Conservation (phyloP, 495 filamentous ascomycete species). For the Hyaloscypha bicolor region DNA sequence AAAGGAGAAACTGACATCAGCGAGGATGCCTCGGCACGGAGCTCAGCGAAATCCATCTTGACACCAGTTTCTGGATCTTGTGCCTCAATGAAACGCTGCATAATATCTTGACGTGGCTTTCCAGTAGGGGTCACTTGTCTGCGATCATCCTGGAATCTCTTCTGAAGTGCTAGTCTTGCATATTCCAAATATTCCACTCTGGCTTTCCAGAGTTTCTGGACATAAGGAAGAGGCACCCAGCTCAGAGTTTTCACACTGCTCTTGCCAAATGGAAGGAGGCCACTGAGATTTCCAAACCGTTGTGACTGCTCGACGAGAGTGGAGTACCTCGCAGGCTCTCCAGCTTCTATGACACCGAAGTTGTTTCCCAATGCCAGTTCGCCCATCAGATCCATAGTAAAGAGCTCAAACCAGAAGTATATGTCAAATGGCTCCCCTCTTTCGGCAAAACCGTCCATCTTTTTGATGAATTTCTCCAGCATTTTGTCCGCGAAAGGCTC, state of each 20-base stretch:
- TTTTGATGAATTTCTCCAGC: constrained; percentile 16
- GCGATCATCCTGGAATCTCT: constrained; percentile 17
- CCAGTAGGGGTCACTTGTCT: neutral
- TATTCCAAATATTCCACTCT: constrained; percentile 17
- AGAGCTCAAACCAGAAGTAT: constrained; percentile 24
- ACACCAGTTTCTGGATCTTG: constrained; percentile 16
- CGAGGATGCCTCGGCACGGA: constrained; percentile 17
- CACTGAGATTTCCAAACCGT: constrained; percentile 15
- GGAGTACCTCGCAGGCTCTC: constrained; percentile 20
- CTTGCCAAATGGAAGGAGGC: constrained; percentile 19
- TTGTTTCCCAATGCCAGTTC: constrained; percentile 18
- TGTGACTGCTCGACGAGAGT: constrained; percentile 17
- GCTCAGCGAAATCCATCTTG: constrained; percentile 19
- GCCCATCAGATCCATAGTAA: constrained; percentile 22
- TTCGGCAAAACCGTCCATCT: constrained; percentile 18
- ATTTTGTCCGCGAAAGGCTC: constrained; percentile 20
- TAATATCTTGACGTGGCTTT: constrained; percentile 19
- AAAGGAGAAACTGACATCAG: constrained; percentile 12
- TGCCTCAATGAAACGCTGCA: constrained; percentile 23
- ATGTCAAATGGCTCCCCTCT: constrained; percentile 18
- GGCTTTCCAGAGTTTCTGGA: constrained; percentile 15
- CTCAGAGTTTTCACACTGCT: constrained; percentile 14
- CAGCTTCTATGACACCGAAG: constrained; percentile 18
- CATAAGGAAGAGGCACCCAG: constrained; percentile 17
- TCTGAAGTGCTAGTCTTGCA: constrained; percentile 14